Evolutionary conservation across 306 rosid species (phyloP).

Genomic region (Fagus sylvatica): DNA sequence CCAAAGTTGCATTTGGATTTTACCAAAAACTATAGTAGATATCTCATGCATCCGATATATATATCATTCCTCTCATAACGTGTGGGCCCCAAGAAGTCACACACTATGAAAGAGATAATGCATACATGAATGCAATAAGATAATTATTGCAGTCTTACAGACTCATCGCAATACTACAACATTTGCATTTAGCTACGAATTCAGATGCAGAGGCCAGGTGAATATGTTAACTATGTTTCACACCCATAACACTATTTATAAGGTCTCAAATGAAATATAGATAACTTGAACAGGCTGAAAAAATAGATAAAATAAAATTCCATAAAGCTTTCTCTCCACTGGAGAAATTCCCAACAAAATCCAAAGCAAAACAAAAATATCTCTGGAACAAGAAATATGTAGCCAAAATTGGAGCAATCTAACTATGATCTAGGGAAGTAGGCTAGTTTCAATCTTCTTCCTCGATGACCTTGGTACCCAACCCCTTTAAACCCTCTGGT

Average conservation of each 20-base stretch:
- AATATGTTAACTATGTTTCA: not conserved
- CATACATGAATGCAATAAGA: no score
- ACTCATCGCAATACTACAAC: not conserved
- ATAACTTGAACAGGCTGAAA: not conserved
- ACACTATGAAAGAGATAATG: no score
- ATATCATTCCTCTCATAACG: no score
- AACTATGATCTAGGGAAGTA: slow-evolving; percentile 9
- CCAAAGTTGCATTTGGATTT: no score
- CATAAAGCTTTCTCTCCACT: not conserved
- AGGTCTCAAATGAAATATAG: not conserved
- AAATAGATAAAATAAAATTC: slow-evolving; percentile 8
- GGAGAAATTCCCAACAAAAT: not conserved
- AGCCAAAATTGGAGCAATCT: slow-evolving; percentile 27
- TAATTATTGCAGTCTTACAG: no score
- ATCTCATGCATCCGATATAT: no score
- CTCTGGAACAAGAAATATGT: slow-evolving; percentile 7
- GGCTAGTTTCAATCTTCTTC: slow-evolving; percentile 40
- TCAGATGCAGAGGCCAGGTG: not conserved
- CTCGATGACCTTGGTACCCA: slow-evolving; percentile 44
- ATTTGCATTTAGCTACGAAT: not conserved
- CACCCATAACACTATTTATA: not conserved
- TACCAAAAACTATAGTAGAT: no score
- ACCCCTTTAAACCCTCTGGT: slow-evolving; percentile 38
- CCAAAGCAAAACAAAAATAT: not conserved
- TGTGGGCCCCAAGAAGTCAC: not conserved